A percentile compares a stretch with the other conserved stretches of the same genome.
These are phyloP conservation scores for Thermothelomyces thermophilus DNA, from an alignment of 2,329 filamentous ascomycete genomes.

Conservation along the genomic window DNA sequence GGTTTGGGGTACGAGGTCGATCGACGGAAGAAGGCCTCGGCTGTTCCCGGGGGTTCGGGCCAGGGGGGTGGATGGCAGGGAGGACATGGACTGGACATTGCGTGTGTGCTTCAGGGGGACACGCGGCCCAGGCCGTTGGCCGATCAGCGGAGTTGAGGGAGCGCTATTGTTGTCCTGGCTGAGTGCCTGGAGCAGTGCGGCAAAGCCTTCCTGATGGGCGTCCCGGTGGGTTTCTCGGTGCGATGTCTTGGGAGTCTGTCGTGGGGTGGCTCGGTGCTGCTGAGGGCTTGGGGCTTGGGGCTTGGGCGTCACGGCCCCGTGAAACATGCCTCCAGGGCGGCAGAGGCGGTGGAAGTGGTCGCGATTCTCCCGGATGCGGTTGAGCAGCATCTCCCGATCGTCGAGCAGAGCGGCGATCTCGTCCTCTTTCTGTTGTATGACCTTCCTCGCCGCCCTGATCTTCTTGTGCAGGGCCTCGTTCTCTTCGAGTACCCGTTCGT, in stretches of 20 bases:
- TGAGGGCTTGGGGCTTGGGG: conserved; percentile 40
- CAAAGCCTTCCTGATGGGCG: conserved; percentile 56
- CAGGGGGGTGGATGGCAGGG: conserved; percentile 70
- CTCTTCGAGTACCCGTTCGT: conserved; percentile 60
- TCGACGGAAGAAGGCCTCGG: conserved; percentile 52
- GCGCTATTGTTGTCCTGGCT: conserved; percentile 71
- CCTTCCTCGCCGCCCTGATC: conserved; percentile 65
- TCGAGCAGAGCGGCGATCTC: conserved; percentile 64
- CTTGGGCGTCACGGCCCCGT: conserved; percentile 55
- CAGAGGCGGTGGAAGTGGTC: conserved; percentile 77
- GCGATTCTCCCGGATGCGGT: conserved; percentile 80
- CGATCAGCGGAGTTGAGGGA: conserved; percentile 59
- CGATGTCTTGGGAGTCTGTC: conserved; percentile 43
- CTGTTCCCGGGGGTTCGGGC: conserved; percentile 43
- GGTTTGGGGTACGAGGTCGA: conserved; percentile 54
- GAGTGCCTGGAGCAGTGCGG: conserved; percentile 72
- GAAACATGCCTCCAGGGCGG: conserved; percentile 63
- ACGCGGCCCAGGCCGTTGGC: conserved; percentile 40
- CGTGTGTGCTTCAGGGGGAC: conserved; percentile 60
- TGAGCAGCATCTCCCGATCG: conserved; percentile 69
- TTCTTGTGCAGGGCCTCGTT: conserved; percentile 58
- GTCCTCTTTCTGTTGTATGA: conserved; percentile 72
- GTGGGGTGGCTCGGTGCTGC: conserved; percentile 42
- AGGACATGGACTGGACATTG: conserved; percentile 76
- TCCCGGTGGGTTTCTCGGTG: conserved; percentile 41